These are phyloP conservation scores for Colletotrichum caudatum DNA, from an alignment of 2,329 filamentous ascomycete species.

Conservation along the genomic window DNA sequence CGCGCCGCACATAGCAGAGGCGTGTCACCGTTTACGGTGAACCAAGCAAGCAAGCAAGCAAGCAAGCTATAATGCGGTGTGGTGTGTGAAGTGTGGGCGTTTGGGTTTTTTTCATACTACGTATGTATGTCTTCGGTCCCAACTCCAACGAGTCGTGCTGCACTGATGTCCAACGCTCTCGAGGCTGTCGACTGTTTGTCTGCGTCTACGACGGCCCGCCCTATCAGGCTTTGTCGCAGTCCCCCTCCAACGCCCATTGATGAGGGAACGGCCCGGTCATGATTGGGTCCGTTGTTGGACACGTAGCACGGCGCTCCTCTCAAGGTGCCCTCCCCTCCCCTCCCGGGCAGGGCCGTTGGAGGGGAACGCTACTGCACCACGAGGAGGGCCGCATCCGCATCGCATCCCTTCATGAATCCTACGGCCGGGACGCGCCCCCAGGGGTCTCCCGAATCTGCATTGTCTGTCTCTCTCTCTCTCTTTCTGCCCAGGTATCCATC, in stretches of 20 bases:
- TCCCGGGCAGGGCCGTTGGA: constrained; percentile 36
- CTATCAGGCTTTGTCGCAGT: constrained; percentile 46
- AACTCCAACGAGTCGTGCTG: constrained; percentile 38
- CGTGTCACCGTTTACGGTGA: constrained; percentile 16
- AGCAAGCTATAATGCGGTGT: too few relatives aligned
- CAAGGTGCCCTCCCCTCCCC: constrained; percentile 5
- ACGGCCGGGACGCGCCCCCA: constrained; percentile 14
- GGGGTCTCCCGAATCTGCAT: constrained; percentile 29
- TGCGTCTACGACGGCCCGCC: constrained; percentile 44
- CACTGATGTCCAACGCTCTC: constrained; percentile 42
- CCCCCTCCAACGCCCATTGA: constrained; percentile 28
- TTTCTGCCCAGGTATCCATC: neutral
- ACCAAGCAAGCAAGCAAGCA: too few relatives aligned
- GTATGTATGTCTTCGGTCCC: constrained; percentile 35
- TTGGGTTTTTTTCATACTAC: constrained; percentile 5
- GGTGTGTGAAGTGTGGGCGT: constrained; percentile 23
- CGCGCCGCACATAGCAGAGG: constrained; percentile 4
- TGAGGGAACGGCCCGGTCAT: constrained; percentile 13
- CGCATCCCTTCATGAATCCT: constrained; percentile 33
- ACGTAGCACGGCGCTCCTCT: constrained; percentile 30
- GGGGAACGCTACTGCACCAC: constrained; percentile 37
- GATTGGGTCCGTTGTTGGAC: constrained; percentile 32
- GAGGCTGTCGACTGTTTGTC: constrained; percentile 46
- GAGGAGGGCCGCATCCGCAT: constrained; percentile 40
- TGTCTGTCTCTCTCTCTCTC: neutral